Evolutionary conservation across 805 yeast genomes (phyloP).

Genomic region (Cyberlindnera americana): DNA sequence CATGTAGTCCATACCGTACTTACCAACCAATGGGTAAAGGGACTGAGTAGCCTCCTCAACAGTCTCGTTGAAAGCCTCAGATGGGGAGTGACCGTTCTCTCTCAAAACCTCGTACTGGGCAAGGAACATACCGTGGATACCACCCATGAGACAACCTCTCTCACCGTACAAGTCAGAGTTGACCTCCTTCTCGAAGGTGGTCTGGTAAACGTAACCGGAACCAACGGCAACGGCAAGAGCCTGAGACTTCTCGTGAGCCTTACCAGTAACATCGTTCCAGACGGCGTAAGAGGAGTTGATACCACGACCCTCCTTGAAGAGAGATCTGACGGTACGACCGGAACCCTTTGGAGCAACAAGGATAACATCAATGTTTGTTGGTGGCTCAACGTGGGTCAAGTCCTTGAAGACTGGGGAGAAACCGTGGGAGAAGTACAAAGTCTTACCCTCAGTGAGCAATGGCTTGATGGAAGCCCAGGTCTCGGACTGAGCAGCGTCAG

Average conservation of each 20-base stretch:
- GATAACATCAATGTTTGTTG: constrained; percentile 92
- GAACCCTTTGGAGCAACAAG: constrained; percentile 99
- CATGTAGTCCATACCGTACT: constrained; percentile 99
- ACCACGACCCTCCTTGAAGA: constrained; percentile 99
- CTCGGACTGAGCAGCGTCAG: constrained; percentile 99
- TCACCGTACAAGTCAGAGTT: constrained; percentile 99
- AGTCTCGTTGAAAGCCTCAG: constrained; percentile 99
- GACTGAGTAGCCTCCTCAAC: constrained; percentile 99
- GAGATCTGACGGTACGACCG: constrained; percentile 98
- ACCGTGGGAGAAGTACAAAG: constrained; percentile 98
- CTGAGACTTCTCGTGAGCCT: constrained; percentile 98
- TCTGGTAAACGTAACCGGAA: constrained; percentile 99
- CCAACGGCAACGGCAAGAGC: constrained; percentile 99
- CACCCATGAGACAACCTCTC: constrained; percentile 99
- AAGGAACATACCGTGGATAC: constrained; percentile 99
- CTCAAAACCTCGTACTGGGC: constrained; percentile 99
- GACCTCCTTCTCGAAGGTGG: constrained; percentile 99
- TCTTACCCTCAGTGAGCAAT: constrained; percentile 92
- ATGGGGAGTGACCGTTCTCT: constrained; percentile 99
- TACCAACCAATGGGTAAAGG: constrained; percentile 97
- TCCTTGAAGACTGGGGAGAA: constrained; percentile 99
- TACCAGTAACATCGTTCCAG: constrained; percentile 98
- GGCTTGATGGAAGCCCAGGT: constrained; percentile 91
- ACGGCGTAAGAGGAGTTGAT: constrained; percentile 99
- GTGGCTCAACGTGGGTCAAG: constrained; percentile 94